Evolutionary conservation across 2,329 filamentous ascomycete genomes (phyloP).

Genomic region (Alternaria sp.): DNA sequence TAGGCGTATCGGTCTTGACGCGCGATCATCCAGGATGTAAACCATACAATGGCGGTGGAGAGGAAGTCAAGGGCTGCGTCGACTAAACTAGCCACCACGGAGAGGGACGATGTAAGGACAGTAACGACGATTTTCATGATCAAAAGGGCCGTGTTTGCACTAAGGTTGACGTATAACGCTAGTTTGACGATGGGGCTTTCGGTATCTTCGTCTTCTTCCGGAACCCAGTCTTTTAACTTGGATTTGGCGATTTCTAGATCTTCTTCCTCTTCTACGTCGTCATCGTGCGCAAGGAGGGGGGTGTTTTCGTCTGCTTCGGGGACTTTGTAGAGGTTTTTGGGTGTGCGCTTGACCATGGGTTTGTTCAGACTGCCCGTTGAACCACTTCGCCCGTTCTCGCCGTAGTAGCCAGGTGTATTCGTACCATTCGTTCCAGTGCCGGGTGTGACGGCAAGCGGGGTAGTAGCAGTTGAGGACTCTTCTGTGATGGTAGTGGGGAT

Average conservation of each 20-base stretch:
- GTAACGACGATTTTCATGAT: constrained; percentile 80
- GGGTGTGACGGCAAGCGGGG: constrained; percentile 30
- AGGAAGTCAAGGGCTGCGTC: constrained; percentile 83
- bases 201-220: constrained; percentile 75
- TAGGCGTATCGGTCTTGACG: constrained; percentile 78
- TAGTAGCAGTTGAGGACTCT: constrained; percentile 57
- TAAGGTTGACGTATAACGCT: constrained; percentile 86
- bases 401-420: constrained; percentile 28
- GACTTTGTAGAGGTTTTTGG: constrained; percentile 83
- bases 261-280: constrained; percentile 50
- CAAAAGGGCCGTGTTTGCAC: constrained; percentile 78
- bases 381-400: constrained; percentile 22
- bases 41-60: constrained; percentile 81
- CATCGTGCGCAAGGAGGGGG: constrained; percentile 61
- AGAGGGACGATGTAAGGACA: constrained; percentile 79
- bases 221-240: constrained; percentile 73
- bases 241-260: constrained; percentile 55
- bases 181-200: constrained; percentile 79
- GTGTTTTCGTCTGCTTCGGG: constrained; percentile 69
- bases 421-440: constrained; percentile 5
- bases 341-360: constrained; percentile 63
- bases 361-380: constrained; percentile 33
- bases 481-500: constrained; percentile 81
- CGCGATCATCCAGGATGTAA: constrained; percentile 76
- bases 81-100: constrained; percentile 79